These are phyloP conservation scores for Porpolomopsis calyptriformis DNA, from an alignment of 768 basidiomycete genomes.

Conservation along the genomic window DNA sequence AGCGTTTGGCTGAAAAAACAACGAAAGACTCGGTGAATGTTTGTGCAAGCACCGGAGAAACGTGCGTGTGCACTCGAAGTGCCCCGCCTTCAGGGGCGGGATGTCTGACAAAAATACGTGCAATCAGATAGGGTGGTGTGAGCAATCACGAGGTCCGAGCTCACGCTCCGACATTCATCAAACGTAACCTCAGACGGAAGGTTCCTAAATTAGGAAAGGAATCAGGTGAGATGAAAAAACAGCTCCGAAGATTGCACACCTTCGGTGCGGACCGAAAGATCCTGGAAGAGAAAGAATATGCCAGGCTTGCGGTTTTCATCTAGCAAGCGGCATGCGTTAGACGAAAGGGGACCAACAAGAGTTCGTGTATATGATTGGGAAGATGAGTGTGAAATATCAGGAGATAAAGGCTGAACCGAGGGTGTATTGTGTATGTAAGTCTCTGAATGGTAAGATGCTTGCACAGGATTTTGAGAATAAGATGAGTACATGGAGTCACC, in stretches of 20 bases:
- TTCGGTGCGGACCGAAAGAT: conserved; percentile 88
- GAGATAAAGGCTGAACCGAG: conserved; percentile 18
- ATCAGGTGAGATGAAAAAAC: conserved; percentile 9
- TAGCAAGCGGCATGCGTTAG: conserved; percentile 73
- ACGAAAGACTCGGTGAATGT: conserved; percentile 75
- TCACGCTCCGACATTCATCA: conserved; percentile 89
- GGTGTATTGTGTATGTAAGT: conserved; percentile 9
- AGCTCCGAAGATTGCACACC: conserved; percentile 31
- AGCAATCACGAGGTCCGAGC: conserved; percentile 24
- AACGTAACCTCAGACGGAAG: conserved; percentile 76
- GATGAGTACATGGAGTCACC: conserved; percentile 22
- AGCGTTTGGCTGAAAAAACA: conserved; percentile 88
- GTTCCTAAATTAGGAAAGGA: conserved; percentile 38
- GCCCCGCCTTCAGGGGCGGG: conserved; percentile 68
- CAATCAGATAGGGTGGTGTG: conserved; percentile 11
- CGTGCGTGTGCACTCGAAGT: conserved; percentile 49
- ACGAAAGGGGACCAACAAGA: conserved; percentile 79
- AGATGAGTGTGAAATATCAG: conserved; percentile 36
- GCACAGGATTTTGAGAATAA: conserved; percentile 22
- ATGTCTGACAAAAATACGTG: conserved; percentile 32
- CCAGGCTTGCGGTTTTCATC: conserved; percentile 82
- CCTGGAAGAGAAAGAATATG: conserved; percentile 93
- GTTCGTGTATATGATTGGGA: conserved; percentile 75
- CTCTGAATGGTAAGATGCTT: conserved; percentile 17
- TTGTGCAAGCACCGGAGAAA: conserved; percentile 74